A percentile compares a stretch with the other conserved stretches of the same genome.
phyloP scores from a whole-genome alignment of 2,329 filamentous ascomycete genomes.

The Pestalotiopsis sp. region DNA sequence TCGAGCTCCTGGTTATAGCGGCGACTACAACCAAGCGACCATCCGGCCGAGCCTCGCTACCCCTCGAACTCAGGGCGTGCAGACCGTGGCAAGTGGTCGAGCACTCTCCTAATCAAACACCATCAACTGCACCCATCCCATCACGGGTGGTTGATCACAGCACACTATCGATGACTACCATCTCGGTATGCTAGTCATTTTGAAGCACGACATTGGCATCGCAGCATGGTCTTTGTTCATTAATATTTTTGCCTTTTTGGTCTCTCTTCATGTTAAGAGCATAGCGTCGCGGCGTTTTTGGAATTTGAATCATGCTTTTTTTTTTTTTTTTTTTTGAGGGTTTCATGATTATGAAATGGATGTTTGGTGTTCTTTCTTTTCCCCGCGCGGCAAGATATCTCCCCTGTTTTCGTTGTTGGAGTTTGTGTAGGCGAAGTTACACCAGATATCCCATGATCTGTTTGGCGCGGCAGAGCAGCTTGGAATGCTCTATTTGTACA shows the following conservation, averaged over 20 bases:
- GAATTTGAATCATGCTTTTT: conserved; percentile 1
- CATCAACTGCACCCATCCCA: not conserved
- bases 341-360: conserved; percentile 4
- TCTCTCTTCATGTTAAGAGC: conserved; percentile 28
- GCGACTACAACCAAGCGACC: conserved; percentile 38
- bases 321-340: not conserved
- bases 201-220: conserved; percentile 17
- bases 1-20: conserved; percentile 38
- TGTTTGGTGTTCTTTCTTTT: conserved; percentile 5
- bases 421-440: not conserved
- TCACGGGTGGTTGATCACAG: conserved; percentile 10
- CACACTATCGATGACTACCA: not conserved
- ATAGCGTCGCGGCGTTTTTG: conserved; percentile 35
- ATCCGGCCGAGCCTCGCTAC: conserved; percentile 37
- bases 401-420: conserved; percentile 10
- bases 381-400: conserved; percentile 10
- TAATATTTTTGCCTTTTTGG: not conserved
- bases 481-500: conserved; percentile 5
- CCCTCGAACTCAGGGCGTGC: conserved; percentile 40
- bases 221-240: conserved; percentile 22
- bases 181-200: not conserved
- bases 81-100: conserved; percentile 55
- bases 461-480: conserved; percentile 1
- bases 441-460: not conserved
- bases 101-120: conserved; percentile 45